Percentiles rank a stretch among this genome's conserved stretches.
Conservation (phyloP, 1,139 yeast genomes). For the Blastobotrys indianensis region DNA sequence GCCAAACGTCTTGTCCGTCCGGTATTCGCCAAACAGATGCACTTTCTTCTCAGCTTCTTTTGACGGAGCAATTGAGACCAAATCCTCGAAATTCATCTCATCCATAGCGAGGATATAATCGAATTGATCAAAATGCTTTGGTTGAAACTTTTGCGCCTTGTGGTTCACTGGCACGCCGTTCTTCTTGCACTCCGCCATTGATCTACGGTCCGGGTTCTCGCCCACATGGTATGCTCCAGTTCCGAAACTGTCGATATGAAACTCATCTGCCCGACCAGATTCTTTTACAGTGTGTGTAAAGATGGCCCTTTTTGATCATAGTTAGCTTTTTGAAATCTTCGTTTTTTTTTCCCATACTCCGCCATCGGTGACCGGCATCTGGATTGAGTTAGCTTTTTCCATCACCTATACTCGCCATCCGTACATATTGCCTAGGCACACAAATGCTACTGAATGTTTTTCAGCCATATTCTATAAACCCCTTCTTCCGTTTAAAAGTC, state of each 20-base stretch:
- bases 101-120: slow-evolving; percentile 84
- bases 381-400: slow-evolving; percentile 1
- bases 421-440: slow-evolving; percentile 86
- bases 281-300: slow-evolving; percentile 59
- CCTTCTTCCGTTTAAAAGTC: no score
- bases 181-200: slow-evolving; percentile 58
- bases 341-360: slow-evolving; percentile 40
- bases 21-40: slow-evolving; percentile 72
- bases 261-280: slow-evolving; percentile 38
- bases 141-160: slow-evolving; percentile 61
- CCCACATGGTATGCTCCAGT: slow-evolving; percentile 84
- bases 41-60: slow-evolving; percentile 23
- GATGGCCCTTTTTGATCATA: slow-evolving; percentile 47
- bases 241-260: slow-evolving; percentile 74
- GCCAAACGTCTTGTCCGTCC: slow-evolving; percentile 45
- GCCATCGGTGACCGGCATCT: slow-evolving; percentile 98
- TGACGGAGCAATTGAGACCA: slow-evolving; percentile 55
- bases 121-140: slow-evolving; percentile 57
- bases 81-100: slow-evolving; percentile 40
- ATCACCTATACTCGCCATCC: slow-evolving; percentile 33
- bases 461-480: no score
- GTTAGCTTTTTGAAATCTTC: neutral
- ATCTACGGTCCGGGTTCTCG: slow-evolving; percentile 71
- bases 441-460: slow-evolving; percentile 41
- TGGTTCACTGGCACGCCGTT: slow-evolving; percentile 76